Base-by-base conservation (phyloP, 164 flowering plant genomes). In the Kingdonia uniflora region DNA sequence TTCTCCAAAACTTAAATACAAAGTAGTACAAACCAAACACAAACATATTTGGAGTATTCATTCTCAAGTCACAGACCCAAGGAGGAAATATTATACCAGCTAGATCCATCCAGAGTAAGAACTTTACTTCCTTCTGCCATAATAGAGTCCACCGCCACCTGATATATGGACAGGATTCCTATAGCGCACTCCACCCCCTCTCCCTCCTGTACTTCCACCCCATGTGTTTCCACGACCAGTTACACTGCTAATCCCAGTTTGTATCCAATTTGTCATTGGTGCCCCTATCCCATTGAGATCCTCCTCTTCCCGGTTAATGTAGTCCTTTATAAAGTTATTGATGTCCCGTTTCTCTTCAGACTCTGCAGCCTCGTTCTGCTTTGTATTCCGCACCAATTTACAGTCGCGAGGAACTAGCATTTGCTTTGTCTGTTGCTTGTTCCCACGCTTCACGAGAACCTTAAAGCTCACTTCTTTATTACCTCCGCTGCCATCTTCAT, bases 281-380 rank as follows among this genome's bases (percentile, higher is more conserved):
- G 69, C 57, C 19, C 82, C 83, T 24, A 79, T 17, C 33, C 90
- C 95, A 64, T 71, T 77, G 41, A 72, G 68, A 54, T 88, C 98
- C 65, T 87, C 97, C 55, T 87, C 96, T 68, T 84, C 99, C 63
- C 96, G 74, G 48, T 92, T 96, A 65, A 88, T 92, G 53, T 92
- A 92, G 61, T 92, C 99, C 73, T 88, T 67, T 1, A 92, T 81
- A 59, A 84, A 74, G 69, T 94, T 74, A 67, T 92, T 92, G 52
- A 92, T 85, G 65, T 82, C 88, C 71, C 86, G 94, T 51, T 88
- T 92, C 81, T 92, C 96, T 64, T 92, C 96, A 20, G 87, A 72
- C 70, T 92, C 96, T 14, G 95, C 98, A 47, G 95, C 95, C 76
- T 88, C 99, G 62, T 84, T 82, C 82, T 87, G 84, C 56, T 84